Conservation (phyloP, 805 yeast species). For the Scheffersomyces amazonensis region DNA sequence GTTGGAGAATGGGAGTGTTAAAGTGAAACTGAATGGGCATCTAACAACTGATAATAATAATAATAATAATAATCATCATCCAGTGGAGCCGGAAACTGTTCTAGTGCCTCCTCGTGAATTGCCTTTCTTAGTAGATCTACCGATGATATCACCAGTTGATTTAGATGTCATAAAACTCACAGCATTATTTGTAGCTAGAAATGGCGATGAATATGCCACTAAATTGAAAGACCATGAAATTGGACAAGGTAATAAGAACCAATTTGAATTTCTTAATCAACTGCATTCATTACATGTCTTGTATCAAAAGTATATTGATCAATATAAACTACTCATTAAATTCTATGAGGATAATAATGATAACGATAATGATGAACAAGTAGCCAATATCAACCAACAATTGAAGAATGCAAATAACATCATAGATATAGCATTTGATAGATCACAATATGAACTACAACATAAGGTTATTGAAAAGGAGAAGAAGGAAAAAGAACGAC, state of each 20-base stretch:
- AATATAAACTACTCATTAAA: conserved; percentile 42
- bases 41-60: conserved; percentile 1
- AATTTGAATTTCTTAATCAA: conserved; percentile 64
- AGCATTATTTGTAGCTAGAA: conserved; percentile 64
- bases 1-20: not conserved
- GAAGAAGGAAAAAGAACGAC: conserved; percentile 33
- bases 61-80: conserved; percentile 1
- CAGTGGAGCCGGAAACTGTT: conserved; percentile 5
- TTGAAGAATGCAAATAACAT: conserved; percentile 25
- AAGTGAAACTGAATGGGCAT: not conserved
- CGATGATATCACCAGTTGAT: conserved; percentile 56
- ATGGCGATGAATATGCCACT: conserved; percentile 46
- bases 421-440: conserved; percentile 43
- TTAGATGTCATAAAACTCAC: conserved; percentile 66
- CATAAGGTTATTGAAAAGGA: conserved; percentile 26
- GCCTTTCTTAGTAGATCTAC: conserved; percentile 24
- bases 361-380: conserved; percentile 7
- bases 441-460: conserved; percentile 54
- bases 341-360: conserved; percentile 6
- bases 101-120: conserved; percentile 15
- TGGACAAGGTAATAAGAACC: conserved; percentile 39
- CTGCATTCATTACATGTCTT: conserved; percentile 58
- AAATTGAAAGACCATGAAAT: conserved; percentile 35
- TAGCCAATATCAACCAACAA: not conserved
- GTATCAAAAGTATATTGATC: conserved; percentile 49